These are phyloP conservation scores for Pseudopediastrum boryanum DNA, from an alignment of 139 green algal genomes.

Conservation along the genomic window DNA sequence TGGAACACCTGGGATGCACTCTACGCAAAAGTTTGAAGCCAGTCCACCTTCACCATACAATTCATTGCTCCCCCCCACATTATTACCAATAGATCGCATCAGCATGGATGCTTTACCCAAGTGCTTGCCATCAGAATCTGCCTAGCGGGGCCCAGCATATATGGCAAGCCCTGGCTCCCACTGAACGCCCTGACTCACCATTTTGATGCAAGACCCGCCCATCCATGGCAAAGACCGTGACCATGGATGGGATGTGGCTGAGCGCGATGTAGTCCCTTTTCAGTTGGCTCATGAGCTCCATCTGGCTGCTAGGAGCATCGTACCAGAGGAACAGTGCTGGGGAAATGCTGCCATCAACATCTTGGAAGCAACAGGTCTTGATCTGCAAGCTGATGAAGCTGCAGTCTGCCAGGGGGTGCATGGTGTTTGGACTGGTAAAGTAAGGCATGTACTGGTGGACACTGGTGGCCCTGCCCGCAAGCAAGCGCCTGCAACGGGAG, in stretches of 20 bases:
- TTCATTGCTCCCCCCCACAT: too few species aligned
- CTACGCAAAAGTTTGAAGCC: too few species aligned
- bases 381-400: conserved; percentile 33
- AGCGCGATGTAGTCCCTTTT: conserved; percentile 45
- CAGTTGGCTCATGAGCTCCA: conserved; percentile 39
- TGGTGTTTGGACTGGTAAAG: conserved; percentile 1
- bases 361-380: conserved; percentile 8
- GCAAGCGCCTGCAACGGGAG: conserved; percentile 1
- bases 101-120: too few species aligned
- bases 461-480: conserved; percentile 14
- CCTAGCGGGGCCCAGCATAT: too few species aligned
- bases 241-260: conserved; percentile 37
- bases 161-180: too few species aligned
- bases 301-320: conserved; percentile 39
- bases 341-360: neutral
- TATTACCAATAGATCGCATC: too few species aligned
- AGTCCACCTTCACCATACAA: too few species aligned
- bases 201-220: conserved; percentile 46
- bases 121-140: too few species aligned
- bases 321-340: conserved; percentile 41
- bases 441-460: conserved; percentile 23
- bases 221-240: conserved; percentile 35
- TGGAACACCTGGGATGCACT: too few species aligned
- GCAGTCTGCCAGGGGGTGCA: neutral
- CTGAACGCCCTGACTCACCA: too few species aligned